Conservation (phyloP, 1,139 yeast species). For the Kurtzmaniella quercitrusa region DNA sequence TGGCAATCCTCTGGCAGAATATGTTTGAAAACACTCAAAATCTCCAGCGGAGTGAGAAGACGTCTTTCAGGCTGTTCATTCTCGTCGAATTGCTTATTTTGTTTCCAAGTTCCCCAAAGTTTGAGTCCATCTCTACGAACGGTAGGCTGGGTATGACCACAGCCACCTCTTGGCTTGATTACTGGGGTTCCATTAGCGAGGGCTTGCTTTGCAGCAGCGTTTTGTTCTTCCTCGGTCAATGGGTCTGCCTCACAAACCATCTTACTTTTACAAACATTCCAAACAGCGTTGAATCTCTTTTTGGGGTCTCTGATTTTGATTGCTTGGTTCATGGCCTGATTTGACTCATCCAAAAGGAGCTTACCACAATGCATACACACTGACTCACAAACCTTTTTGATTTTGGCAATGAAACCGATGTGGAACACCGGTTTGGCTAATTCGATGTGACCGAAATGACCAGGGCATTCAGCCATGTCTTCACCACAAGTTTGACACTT, state of each 20-base stretch:
- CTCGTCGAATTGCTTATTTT: slow-evolving; percentile 72
- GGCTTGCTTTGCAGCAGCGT: slow-evolving; percentile 15
- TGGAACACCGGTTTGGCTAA: slow-evolving; percentile 98
- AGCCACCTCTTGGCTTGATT: slow-evolving; percentile 69
- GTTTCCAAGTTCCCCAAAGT: slow-evolving; percentile 97
- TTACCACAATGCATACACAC: slow-evolving; percentile 99
- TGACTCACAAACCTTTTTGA: slow-evolving; percentile 92
- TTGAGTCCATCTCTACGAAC: slow-evolving; percentile 94
- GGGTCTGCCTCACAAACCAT: slow-evolving; percentile 93
- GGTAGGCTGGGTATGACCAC: slow-evolving; percentile 96
- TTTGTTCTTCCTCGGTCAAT: slow-evolving; percentile 59
- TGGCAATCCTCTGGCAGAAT: slow-evolving; percentile 80
- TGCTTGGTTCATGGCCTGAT: slow-evolving; percentile 86
- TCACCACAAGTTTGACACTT: slow-evolving; percentile 99
- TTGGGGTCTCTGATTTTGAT: slow-evolving; percentile 88
- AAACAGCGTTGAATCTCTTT: slow-evolving; percentile 92
- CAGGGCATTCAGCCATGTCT: slow-evolving; percentile 99
- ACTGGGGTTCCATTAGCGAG: slow-evolving; percentile 25
- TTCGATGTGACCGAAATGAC: slow-evolving; percentile 98
- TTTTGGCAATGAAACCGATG: slow-evolving; percentile 89
- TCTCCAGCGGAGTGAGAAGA: slow-evolving; percentile 81
- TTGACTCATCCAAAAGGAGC: slow-evolving; percentile 77
- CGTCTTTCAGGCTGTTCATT: slow-evolving; percentile 92
- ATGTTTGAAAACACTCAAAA: slow-evolving; percentile 86
- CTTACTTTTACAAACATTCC: slow-evolving; percentile 87